Evolutionary conservation across 768 basidiomycete genomes (phyloP).

Genomic region (Naganishia kalamii): DNA sequence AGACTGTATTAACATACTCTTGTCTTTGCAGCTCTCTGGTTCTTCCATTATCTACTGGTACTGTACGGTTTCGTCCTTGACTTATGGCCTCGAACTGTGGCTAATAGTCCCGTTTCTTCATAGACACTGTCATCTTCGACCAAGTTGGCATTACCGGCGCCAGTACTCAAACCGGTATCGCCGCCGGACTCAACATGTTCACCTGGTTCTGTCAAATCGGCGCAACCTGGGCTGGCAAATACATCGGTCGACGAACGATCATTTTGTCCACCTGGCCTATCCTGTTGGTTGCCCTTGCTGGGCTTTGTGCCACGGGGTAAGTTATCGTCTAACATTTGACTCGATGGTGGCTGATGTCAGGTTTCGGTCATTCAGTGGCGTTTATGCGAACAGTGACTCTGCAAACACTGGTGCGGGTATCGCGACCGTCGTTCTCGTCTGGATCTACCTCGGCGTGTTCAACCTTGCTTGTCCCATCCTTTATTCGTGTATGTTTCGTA

Average conservation of each 20-base stretch:
- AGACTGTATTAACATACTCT: conserved; percentile 17
- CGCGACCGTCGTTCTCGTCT: conserved; percentile 43
- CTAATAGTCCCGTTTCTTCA: neutral
- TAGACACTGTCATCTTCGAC: conserved; percentile 38
- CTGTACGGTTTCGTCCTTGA: conserved; percentile 23
- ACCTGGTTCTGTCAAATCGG: conserved; percentile 45
- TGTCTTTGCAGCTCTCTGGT: conserved; percentile 23
- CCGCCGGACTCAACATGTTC: conserved; percentile 44
- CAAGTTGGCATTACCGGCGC: conserved; percentile 46
- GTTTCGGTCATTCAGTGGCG: conserved; percentile 28
- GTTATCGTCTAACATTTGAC: neutral
- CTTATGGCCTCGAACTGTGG: neutral
- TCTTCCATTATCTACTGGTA: conserved; percentile 48
- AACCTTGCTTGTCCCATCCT: conserved; percentile 38
- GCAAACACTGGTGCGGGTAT: conserved; percentile 33
- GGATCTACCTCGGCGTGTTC: conserved; percentile 46
- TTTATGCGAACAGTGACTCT: conserved; percentile 34
- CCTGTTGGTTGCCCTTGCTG: conserved; percentile 37
- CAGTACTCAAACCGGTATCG: conserved; percentile 47
- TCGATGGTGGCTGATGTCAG: neutral
- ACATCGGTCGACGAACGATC: conserved; percentile 41
- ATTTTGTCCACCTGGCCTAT: conserved; percentile 45
- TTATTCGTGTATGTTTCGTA: conserved; percentile 26
- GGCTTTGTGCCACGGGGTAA: conserved; percentile 38
- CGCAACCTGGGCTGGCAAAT: conserved; percentile 39